A percentile compares a stretch with the other conserved stretches of the same genome.
These are phyloP conservation scores for Phoma sp. DNA, from an alignment of 2,329 filamentous ascomycete genomes.

Conservation along the genomic window DNA sequence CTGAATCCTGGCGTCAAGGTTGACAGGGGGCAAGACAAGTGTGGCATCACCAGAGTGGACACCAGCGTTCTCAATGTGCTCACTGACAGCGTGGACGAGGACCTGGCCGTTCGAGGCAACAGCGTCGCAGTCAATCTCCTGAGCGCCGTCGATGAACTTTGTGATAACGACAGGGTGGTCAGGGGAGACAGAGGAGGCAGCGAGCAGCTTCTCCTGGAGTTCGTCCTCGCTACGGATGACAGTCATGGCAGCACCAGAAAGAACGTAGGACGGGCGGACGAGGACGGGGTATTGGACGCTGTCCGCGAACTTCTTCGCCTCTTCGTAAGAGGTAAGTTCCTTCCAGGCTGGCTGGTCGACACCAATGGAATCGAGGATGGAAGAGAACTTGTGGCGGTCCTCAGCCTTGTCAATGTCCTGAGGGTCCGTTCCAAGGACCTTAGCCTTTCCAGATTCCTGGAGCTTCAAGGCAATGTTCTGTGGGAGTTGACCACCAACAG, in stretches of 20 bases:
- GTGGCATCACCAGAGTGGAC: conserved; percentile 98
- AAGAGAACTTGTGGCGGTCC: conserved; percentile 97
- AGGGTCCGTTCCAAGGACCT: conserved; percentile 90
- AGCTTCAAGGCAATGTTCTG: conserved; percentile 97
- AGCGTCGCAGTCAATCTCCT: conserved; percentile 96
- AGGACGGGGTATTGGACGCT: conserved; percentile 92
- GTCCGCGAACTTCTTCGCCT: conserved; percentile 85
- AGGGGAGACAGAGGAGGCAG: conserved; percentile 87
- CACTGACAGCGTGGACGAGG: conserved; percentile 88
- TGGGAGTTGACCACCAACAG: conserved; percentile 92
- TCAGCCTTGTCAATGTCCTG: conserved; percentile 97
- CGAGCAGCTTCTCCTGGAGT: conserved; percentile 92
- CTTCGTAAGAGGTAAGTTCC: conserved; percentile 88
- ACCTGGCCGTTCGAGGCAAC: conserved; percentile 88
- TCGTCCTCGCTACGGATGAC: conserved; percentile 89
- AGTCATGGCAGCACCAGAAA: conserved; percentile 98
- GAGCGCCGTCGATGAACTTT: conserved; percentile 95
- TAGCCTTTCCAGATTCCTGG: conserved; percentile 88
- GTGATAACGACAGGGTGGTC: conserved; percentile 98
- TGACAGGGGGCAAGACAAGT: conserved; percentile 85
- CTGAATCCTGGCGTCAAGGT: conserved; percentile 79
- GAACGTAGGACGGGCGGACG: conserved; percentile 92
- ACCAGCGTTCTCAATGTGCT: conserved; percentile 96
- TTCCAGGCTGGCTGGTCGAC: conserved; percentile 98
- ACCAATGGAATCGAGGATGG: conserved; percentile 95